These are phyloP conservation scores for Boletus rubropictus DNA, from an alignment of 768 basidiomycete species.

Conservation along the genomic window DNA sequence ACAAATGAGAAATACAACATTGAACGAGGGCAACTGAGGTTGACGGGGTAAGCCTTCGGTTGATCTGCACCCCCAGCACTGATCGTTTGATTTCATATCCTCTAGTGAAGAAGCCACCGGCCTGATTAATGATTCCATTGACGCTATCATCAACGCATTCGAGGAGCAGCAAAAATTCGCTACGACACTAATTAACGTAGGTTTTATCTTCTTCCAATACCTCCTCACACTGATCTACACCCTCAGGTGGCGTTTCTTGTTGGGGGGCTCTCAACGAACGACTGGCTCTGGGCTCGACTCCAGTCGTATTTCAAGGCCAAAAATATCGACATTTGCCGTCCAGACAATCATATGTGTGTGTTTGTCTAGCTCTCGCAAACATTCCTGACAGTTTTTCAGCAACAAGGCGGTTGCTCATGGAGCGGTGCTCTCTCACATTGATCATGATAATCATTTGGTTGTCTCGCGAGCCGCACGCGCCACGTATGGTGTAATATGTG, in stretches of 20 bases:
- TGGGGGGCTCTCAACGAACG: constrained; percentile 8
- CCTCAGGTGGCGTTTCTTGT: constrained; percentile 12
- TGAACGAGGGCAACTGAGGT: constrained; percentile 2
- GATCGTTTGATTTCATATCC: neutral
- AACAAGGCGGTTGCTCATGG: constrained; percentile 10
- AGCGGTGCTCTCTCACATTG: constrained; percentile 5
- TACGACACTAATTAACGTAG: neutral
- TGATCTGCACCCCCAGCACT: neutral
- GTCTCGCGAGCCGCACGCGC: neutral
- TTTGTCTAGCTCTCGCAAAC: neutral
- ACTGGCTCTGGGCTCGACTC: constrained; percentile 10
- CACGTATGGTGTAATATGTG: constrained; percentile 6
- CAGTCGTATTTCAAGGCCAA: constrained; percentile 7
- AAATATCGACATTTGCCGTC: constrained; percentile 3
- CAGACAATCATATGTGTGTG: constrained; percentile 8
- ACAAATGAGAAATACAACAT: neutral
- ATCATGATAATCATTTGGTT: neutral
- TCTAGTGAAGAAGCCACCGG: constrained; percentile 7
- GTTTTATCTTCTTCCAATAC: neutral
- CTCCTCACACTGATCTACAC: neutral
- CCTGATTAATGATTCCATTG: constrained; percentile 5
- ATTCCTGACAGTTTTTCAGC: neutral
- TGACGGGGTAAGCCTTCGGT: constrained; percentile 8
- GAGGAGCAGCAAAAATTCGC: constrained; percentile 6
- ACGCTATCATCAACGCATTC: constrained; percentile 10